A percentile compares a stretch with the other conserved stretches of the same genome.
These are phyloP conservation scores for Monosporozyma unispora DNA, from an alignment of 805 yeast species.

Conservation along the genomic window DNA sequence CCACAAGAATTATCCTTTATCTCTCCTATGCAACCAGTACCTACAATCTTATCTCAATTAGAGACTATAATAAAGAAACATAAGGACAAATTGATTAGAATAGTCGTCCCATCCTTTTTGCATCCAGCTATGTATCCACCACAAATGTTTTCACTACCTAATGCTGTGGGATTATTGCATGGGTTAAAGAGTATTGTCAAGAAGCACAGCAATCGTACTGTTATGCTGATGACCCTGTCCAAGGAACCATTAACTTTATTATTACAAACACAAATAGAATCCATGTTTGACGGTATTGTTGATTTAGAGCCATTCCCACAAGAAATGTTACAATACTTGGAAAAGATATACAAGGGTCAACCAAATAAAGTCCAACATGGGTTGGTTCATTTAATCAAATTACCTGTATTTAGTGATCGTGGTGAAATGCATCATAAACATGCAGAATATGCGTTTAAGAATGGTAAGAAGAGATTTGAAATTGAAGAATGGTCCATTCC, in stretches of 20 bases:
- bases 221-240: conserved; percentile 48
- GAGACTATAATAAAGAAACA: conserved; percentile 35
- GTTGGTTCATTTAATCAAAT: conserved; percentile 60
- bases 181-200: conserved; percentile 46
- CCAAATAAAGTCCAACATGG: conserved; percentile 82
- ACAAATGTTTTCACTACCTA: conserved; percentile 35
- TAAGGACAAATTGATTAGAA: conserved; percentile 44
- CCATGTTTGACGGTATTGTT: conserved; percentile 55
- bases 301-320: conserved; percentile 78
- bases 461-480: conserved; percentile 74
- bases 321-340: conserved; percentile 55
- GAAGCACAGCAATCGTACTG: conserved; percentile 37
- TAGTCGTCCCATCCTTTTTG: conserved; percentile 67
- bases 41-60: conserved; percentile 34
- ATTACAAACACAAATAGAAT: conserved; percentile 46
- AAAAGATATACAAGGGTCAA: conserved; percentile 49
- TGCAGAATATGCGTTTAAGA: conserved; percentile 78
- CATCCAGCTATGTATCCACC: conserved; percentile 71
- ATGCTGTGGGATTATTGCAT: conserved; percentile 53
- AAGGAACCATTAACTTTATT: conserved; percentile 51
- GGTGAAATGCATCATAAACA: conserved; percentile 72
- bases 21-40: conserved; percentile 30
- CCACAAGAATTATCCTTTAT: conserved; percentile 49
- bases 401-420: conserved; percentile 56
- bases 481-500: conserved; percentile 97